Evolutionary conservation across 1,139 yeast genomes (phyloP).

Genomic region (Suzukiozyma palmioleophila): DNA sequence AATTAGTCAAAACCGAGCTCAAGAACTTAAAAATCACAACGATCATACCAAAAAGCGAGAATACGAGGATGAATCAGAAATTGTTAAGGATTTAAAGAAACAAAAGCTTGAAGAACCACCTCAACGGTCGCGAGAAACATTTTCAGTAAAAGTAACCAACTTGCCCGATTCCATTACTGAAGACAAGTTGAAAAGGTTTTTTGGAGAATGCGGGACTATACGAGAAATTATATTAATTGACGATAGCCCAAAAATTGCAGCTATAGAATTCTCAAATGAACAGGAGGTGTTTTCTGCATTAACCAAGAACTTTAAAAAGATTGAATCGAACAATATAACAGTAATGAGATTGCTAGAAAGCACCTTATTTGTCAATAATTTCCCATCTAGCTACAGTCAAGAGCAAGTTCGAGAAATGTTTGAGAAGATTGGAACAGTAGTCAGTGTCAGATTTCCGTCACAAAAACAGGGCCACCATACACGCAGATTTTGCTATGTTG

Average conservation of each 20-base stretch:
- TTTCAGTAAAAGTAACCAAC: constrained; percentile 44
- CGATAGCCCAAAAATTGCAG: constrained; percentile 26
- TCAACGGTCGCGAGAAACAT: constrained; percentile 53
- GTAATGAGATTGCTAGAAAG: constrained; percentile 45
- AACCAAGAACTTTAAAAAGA: constrained; percentile 50
- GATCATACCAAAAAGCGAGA: background rate
- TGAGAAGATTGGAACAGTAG: constrained; percentile 37
- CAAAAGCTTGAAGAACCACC: constrained; percentile 7
- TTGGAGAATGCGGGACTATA: constrained; percentile 57
- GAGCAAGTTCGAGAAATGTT: constrained; percentile 42
- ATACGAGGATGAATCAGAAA: constrained; percentile 3
- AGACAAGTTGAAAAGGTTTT: constrained; percentile 34
- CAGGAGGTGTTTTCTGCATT: constrained; percentile 56
- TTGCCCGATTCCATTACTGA: constrained; percentile 29
- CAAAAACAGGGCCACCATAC: constrained; percentile 45
- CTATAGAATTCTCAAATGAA: constrained; percentile 52
- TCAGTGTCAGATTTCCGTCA: constrained; percentile 65
- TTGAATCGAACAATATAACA: constrained; percentile 37
- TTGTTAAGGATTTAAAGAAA: constrained; percentile 4
- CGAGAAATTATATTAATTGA: constrained; percentile 28
- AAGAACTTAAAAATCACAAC: background rate
- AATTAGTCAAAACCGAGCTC: constrained; percentile 1
- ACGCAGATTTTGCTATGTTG: constrained; percentile 76
- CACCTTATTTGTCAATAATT: constrained; percentile 69
- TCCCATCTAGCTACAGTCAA: constrained; percentile 53